Evolutionary conservation across 345 rosid genomes (phyloP).

Genomic region (Barbarea vulgaris): DNA sequence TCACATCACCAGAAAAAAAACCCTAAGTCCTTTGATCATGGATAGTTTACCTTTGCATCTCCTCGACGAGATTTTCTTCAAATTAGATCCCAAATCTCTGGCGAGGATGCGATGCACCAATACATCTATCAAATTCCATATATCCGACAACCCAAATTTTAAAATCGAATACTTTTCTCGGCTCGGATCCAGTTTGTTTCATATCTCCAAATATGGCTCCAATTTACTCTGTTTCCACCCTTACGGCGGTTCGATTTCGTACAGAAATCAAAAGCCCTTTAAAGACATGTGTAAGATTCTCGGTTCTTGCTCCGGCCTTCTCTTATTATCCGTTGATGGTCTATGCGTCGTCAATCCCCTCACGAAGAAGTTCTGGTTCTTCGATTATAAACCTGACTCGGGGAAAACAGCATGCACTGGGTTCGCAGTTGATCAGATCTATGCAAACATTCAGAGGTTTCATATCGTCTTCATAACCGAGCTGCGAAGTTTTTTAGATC

Average conservation of each 20-base stretch:
- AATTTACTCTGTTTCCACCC: background rate
- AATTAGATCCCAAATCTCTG: constrained; percentile 6
- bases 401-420: background rate
- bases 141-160: background rate
- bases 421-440: background rate
- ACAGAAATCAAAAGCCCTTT: background rate
- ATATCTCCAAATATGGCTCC: background rate
- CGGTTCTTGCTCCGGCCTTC: background rate
- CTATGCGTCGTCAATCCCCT: background rate
- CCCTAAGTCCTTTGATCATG: background rate
- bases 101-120: background rate
- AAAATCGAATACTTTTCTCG: background rate
- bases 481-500: background rate
- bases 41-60: constrained; percentile 1
- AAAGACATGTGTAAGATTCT: background rate
- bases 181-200: background rate
- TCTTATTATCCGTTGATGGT: background rate
- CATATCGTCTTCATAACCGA: background rate
- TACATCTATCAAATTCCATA: background rate
- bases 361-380: background rate
- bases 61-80: constrained; percentile 10
- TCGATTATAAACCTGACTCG: background rate
- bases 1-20: background rate
- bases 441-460: background rate
- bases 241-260: background rate